These are phyloP conservation scores for Chenopodium formosanum DNA, from an alignment of 148 eudicot genomes.

Conservation along the genomic window DNA sequence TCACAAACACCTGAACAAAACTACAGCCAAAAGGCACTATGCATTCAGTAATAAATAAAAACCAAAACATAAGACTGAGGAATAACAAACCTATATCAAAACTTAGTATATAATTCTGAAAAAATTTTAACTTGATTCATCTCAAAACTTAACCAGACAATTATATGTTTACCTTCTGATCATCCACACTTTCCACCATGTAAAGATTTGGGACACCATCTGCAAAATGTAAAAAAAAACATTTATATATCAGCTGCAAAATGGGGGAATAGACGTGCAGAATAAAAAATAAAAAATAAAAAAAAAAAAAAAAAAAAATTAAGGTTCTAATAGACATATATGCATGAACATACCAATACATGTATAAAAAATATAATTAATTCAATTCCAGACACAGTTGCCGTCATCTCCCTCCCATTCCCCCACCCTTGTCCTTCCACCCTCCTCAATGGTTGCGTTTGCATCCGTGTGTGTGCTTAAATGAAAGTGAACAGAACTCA, in stretches of 20 bases:
- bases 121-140: too few species aligned
- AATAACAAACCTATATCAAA: neutral
- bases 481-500: neutral
- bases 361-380: neutral
- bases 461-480: neutral
- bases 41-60: neutral
- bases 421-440: neutral
- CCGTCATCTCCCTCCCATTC: neutral
- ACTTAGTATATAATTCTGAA: neutral
- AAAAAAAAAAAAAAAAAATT: neutral
- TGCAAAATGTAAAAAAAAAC: constrained; percentile 30
- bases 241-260: constrained; percentile 42
- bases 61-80: neutral
- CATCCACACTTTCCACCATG: constrained; percentile 96
- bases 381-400: neutral
- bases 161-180: constrained; percentile 66
- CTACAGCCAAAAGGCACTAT: neutral
- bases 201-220: constrained; percentile 87
- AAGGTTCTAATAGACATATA: neutral
- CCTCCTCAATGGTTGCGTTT: neutral
- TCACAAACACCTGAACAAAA: neutral
- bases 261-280: neutral
- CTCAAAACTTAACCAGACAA: neutral
- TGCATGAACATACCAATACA: neutral
- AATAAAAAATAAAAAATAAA: neutral